Evolutionary conservation across 345 rosid genomes (phyloP).

Genomic region (Gossypium raimondii): DNA sequence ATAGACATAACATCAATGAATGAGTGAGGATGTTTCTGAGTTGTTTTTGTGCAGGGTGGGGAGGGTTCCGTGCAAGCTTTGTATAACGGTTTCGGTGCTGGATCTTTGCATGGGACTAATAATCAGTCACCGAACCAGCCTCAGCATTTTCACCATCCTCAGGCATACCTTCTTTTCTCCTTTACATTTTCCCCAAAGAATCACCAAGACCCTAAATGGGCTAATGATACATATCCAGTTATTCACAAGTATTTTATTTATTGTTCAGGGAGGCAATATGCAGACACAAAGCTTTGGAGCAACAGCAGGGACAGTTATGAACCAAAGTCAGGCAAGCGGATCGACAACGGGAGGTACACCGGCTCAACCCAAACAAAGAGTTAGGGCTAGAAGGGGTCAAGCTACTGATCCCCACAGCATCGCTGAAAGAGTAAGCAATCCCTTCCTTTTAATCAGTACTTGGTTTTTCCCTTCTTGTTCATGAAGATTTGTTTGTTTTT

Average conservation of each 20-base stretch:
- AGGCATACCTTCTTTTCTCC: slow-evolving; percentile 22
- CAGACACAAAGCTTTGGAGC: slow-evolving; percentile 39
- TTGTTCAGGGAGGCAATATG: slow-evolving; percentile 25
- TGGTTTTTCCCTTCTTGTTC: slow-evolving; percentile 5
- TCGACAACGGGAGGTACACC: slow-evolving; percentile 53
- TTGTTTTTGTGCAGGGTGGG: slow-evolving; percentile 28
- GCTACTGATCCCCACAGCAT: slow-evolving; percentile 99
- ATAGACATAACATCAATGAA: neutral
- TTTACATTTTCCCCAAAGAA: neutral
- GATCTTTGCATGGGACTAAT: slow-evolving; percentile 48
- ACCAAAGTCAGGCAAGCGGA: slow-evolving; percentile 46
- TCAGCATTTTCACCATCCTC: slow-evolving; percentile 59
- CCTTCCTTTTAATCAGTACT: neutral
- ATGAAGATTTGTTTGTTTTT: neutral
- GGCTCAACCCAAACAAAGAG: slow-evolving; percentile 67
- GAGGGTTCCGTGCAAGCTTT: slow-evolving; percentile 43
- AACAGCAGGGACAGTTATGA: slow-evolving; percentile 27
- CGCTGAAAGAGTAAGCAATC: slow-evolving; percentile 68
- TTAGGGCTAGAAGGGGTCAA: slow-evolving; percentile 97
- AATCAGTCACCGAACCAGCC: slow-evolving; percentile 29
- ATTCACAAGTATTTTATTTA: neutral
- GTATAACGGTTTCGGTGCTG: slow-evolving; percentile 52
- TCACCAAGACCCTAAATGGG: neutral
- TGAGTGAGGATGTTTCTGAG: neutral
- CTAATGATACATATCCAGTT: neutral